Percentiles rank a stretch among this genome's conserved stretches.
These are phyloP conservation scores for Steccherinum ochraceum DNA, from an alignment of 768 basidiomycete species.

Conservation along the genomic window DNA sequence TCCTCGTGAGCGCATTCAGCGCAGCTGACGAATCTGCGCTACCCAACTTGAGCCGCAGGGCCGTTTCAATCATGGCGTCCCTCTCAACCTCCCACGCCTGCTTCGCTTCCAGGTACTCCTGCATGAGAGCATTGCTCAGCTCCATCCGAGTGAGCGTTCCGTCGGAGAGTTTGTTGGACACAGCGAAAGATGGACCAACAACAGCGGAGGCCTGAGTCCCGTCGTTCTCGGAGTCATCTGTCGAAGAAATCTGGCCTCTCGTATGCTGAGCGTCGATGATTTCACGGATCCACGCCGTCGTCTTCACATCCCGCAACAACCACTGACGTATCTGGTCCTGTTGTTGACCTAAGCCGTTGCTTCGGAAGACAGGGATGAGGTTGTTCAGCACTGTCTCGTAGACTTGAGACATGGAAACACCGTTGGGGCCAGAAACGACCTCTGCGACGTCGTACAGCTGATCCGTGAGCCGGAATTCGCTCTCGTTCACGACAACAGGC, in stretches of 20 bases:
- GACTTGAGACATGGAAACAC: constrained; percentile 20
- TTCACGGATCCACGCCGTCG: constrained; percentile 16
- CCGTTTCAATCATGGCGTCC: constrained; percentile 18
- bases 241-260: neutral
- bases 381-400: constrained; percentile 24
- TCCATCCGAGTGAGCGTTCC: constrained; percentile 21
- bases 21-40: constrained; percentile 1
- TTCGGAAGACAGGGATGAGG: constrained; percentile 17
- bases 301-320: constrained; percentile 20
- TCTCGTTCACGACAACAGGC: constrained; percentile 23
- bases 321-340: constrained; percentile 21
- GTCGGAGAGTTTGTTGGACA: neutral
- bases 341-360: constrained; percentile 14
- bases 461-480: constrained; percentile 24
- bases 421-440: constrained; percentile 21
- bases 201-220: neutral
- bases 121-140: constrained; percentile 21
- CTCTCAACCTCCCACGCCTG: constrained; percentile 25
- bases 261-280: constrained; percentile 14
- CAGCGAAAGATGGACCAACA: constrained; percentile 1
- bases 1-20: constrained; percentile 18
- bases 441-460: constrained; percentile 20
- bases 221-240: neutral
- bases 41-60: constrained; percentile 5
- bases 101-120: constrained; percentile 23